Percentiles rank a stretch among this genome's conserved stretches.
These are phyloP conservation scores for Euphorbia peplus DNA, from an alignment of 345 rosid species.

Conservation along the genomic window DNA sequence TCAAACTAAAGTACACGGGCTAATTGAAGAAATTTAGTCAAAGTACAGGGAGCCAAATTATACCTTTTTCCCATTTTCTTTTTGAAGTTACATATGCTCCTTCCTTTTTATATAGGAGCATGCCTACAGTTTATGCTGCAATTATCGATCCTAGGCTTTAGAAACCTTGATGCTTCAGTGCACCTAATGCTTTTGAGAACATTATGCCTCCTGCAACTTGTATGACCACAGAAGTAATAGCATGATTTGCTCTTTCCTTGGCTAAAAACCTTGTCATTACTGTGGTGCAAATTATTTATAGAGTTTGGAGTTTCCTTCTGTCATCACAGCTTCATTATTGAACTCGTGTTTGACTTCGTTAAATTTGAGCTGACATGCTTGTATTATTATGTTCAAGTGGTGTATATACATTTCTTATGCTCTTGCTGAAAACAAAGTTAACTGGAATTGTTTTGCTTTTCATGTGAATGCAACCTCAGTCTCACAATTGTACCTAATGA, in stretches of 20 bases:
- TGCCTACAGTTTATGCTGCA: background rate
- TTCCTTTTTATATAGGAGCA: background rate
- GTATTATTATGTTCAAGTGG: background rate
- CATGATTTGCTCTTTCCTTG: background rate
- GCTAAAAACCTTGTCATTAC: background rate
- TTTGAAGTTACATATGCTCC: too few relatives aligned
- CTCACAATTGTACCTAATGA: slow-evolving; percentile 4
- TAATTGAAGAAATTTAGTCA: too few relatives aligned
- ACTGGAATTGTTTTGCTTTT: background rate
- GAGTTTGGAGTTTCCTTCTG: background rate
- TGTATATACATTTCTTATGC: background rate
- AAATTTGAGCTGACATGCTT: background rate
- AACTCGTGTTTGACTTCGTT: background rate
- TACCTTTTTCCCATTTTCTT: too few relatives aligned
- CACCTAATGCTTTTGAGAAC: background rate
- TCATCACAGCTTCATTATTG: background rate
- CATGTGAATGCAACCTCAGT: background rate
- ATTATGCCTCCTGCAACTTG: background rate
- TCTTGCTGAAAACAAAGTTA: background rate
- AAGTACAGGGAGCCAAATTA: too few relatives aligned
- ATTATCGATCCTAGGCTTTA: background rate
- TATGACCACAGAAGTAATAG: background rate
- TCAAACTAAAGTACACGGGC: too few relatives aligned
- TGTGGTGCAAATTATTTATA: background rate
- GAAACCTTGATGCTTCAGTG: background rate